A percentile compares a stretch with the other conserved stretches of the same genome.
These are phyloP conservation scores for Botrytis aclada DNA, from an alignment of 2,329 filamentous ascomycete genomes.

Conservation along the genomic window DNA sequence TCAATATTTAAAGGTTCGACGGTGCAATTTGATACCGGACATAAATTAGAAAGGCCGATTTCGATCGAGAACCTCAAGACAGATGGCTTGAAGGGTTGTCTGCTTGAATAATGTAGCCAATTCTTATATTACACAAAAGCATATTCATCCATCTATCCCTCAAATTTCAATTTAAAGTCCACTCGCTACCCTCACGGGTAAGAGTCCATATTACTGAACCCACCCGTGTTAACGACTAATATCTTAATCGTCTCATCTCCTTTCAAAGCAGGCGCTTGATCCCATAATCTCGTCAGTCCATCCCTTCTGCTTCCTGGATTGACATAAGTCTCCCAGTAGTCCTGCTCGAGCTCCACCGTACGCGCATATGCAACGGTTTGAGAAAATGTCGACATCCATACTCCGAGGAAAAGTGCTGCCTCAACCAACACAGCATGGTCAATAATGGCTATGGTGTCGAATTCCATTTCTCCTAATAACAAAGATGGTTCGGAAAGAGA, in stretches of 20 bases:
- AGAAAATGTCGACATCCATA: conserved; percentile 29
- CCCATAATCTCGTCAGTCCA: conserved; percentile 11
- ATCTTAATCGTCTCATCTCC: conserved; percentile 28
- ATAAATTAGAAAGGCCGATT: neutral
- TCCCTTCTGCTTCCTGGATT: conserved; percentile 24
- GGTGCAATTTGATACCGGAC: neutral
- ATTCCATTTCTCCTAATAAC: conserved; percentile 18
- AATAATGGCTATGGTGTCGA: conserved; percentile 29
- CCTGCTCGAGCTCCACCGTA: conserved; percentile 22
- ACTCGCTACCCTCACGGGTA: conserved; percentile 23
- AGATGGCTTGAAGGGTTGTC: neutral
- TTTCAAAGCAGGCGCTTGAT: conserved; percentile 21
- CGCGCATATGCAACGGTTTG: conserved; percentile 28
- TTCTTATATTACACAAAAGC: neutral
- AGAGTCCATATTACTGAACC: conserved; percentile 27
- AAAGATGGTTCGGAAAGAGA: neutral
- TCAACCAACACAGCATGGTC: conserved; percentile 28
- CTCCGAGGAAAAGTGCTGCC: conserved; percentile 26
- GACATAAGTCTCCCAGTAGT: conserved; percentile 27
- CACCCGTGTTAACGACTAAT: conserved; percentile 26
- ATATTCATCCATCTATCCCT: neutral
- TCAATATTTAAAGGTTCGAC: neutral
- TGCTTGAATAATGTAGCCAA: neutral
- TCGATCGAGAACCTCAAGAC: neutral
- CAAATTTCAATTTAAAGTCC: neutral